Evolutionary conservation across 1,139 yeast genomes (phyloP), one percentile per base, ranked within the genome.

Genomic region (Suhomyces coccinellae): DNA sequence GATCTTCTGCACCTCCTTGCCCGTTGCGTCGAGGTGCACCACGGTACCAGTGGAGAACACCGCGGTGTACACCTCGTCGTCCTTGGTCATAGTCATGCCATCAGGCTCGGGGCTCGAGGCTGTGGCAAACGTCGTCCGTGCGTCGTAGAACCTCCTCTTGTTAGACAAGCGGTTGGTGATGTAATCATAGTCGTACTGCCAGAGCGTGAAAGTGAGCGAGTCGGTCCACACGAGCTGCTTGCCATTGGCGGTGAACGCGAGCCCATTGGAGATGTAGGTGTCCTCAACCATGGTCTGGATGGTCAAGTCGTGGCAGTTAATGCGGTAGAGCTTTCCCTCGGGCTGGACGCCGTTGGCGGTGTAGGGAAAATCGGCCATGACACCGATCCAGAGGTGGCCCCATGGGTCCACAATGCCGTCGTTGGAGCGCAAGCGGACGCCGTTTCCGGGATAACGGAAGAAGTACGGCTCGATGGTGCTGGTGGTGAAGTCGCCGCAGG

Each of bases 391-490:
- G 44, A 85, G 73, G 51, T 82, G 73, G 0, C 93, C 91, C 63
- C 80, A 70, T 1, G 85, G 84, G 44, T 85, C 86, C 38, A 85
- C 74, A 40, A 80, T 77, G 0, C 91, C 93, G 57, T 86, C 95
- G 55, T 86, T 86, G 15, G 90, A 82, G 56, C 95, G 71, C 55
- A 83, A 63, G 34, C 75, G 66, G 6, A 9, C 33, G 3, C 41
- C 41, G 14, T 52, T 51, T 20, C 62, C 61, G 4, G 84, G 79
- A 56, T 76, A 85, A 39, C 65, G 56, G 36, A 71, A 61, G 33
- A 79, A 58, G 51, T 73, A 74, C 4, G 42, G 41, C 34, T 69
- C 65, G 61, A 83, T 73, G 24, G 63, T 51, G 2, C 65, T 59
- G 3, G 77, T 70, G 8, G 42, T 45, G 51, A 84, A 76, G 54